Conservation (phyloP, 352 stramenopile species). For the Pythium folliculosum region DNA sequence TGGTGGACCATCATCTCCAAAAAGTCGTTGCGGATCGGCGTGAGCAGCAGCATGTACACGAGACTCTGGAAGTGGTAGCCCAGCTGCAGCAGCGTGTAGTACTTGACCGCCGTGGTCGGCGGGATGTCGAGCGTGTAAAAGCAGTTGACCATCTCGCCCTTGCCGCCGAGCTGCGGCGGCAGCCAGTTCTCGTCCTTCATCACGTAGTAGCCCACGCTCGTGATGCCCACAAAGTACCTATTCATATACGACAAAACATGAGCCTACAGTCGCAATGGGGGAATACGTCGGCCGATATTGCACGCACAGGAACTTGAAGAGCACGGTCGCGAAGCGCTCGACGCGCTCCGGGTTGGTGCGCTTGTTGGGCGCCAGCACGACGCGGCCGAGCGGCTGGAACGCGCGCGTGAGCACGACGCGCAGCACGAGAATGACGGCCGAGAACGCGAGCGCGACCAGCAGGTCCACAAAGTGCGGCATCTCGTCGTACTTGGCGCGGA, state of each 20-base stretch:
- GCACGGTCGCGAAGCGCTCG: slow-evolving; percentile 61
- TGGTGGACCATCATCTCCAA: slow-evolving; percentile 62
- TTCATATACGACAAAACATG: not conserved
- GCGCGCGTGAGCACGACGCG: slow-evolving; percentile 37
- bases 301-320: slow-evolving; percentile 63
- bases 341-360: slow-evolving; percentile 44
- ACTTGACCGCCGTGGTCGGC: slow-evolving; percentile 37
- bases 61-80: slow-evolving; percentile 62
- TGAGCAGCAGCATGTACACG: slow-evolving; percentile 58
- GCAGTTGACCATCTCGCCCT: slow-evolving; percentile 33
- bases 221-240: slow-evolving; percentile 48
- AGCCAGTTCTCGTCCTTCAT: slow-evolving; percentile 59
- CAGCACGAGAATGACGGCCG: slow-evolving; percentile 40
- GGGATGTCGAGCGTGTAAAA: slow-evolving; percentile 37
- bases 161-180: slow-evolving; percentile 42
- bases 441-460: slow-evolving; percentile 31
- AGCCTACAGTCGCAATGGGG: not conserved
- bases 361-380: slow-evolving; percentile 54
- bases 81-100: slow-evolving; percentile 56
- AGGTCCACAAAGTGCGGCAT: slow-evolving; percentile 63
- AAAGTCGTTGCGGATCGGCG: slow-evolving; percentile 62
- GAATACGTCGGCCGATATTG: no score
- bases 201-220: slow-evolving; percentile 41
- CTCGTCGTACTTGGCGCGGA: slow-evolving; percentile 20
- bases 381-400: slow-evolving; percentile 45